phyloP scores from a whole-genome alignment of 2,329 filamentous ascomycete species.

The Elsinoe perseae region DNA sequence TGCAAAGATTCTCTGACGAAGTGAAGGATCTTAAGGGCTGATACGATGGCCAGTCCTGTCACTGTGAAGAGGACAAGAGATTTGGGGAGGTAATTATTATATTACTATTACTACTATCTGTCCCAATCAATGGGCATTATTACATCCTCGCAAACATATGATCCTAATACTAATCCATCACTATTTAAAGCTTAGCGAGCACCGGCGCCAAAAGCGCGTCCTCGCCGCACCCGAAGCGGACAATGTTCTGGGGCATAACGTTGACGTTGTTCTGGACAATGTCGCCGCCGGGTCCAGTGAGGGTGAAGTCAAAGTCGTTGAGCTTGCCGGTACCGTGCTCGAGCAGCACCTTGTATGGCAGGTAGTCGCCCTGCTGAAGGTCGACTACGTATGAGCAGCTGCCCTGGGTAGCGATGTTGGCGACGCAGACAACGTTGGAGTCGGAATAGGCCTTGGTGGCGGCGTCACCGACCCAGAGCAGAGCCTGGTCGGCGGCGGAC shows the following conservation, averaged over 20 bases:
- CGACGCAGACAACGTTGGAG: slow-evolving; percentile 10
- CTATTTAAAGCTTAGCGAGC: not conserved
- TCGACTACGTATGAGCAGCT: slow-evolving; percentile 8
- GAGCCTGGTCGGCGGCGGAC: slow-evolving; percentile 1
- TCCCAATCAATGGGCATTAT: slow-evolving; percentile 3
- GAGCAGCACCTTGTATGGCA: slow-evolving; percentile 9
- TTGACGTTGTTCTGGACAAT: slow-evolving; percentile 6
- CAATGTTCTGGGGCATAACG: slow-evolving; percentile 8
- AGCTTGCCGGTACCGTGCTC: slow-evolving; percentile 11
- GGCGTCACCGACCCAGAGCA: slow-evolving; percentile 3
- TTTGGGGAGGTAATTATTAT: not conserved
- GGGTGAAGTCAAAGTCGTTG: slow-evolving; percentile 9
- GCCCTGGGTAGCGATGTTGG: slow-evolving; percentile 2
- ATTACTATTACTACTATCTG: slow-evolving; percentile 12
- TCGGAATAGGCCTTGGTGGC: not conserved
- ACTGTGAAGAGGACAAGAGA: not conserved
- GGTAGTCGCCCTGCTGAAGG: slow-evolving; percentile 11
- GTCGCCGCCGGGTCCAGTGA: slow-evolving; percentile 5
- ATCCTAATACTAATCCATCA: not conserved
- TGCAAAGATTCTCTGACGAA: too few species aligned
- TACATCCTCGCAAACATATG: not conserved
- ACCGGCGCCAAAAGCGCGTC: not conserved
- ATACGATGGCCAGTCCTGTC: too few species aligned
- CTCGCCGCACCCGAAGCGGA: not conserved
- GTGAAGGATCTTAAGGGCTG: too few species aligned